Evolutionary conservation across 257 asterid species (phyloP), one percentile per base, ranked within the genome.

Genomic region (Salvia splendens): DNA sequence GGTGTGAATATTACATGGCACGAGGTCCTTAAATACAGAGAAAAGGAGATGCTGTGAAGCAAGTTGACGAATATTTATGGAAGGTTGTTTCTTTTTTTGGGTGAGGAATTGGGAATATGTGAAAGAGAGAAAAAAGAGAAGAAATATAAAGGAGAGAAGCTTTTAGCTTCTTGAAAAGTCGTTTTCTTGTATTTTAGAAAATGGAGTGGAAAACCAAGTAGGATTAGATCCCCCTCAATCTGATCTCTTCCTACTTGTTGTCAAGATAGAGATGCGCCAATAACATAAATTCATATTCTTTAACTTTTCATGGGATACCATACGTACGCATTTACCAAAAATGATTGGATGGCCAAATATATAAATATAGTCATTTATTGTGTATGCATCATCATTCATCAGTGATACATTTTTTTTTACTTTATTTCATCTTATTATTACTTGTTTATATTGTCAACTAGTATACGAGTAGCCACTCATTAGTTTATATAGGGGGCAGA

Each of bases 191-290:
- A 74, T 72, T 80, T 72, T 75, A 66, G 66, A 69, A 53, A 64
- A 79, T 77, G 86, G 75, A 83, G 95, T 83, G 85, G 89, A 77
- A 78, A 68, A 53, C 58, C 50, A 42, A 54, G 69, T 76, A 78
- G 86, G 88, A 87, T 85, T 87, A 81, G 81, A 85, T 89, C 77
- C 87, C 59, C 51, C 77, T 75, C 70, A 64, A 75, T 38, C 57
- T 20, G 24, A 20, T 20, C 46, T 62, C n/a, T n/a, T 82, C 75
- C 30, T 74, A 53, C 65, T 62, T 14, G 71, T 73, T 71, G 60
- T 75, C 71, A 65, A 55, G 81, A 80, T 75, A 75, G 70, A 70
- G 70, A 70, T 75, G 68, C 84, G 61, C 79, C 75, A 64, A 51
- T 57, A 48, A 63, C 35, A 65, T 67, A 33, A 76, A 67, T 54